Conservation (phyloP, 2,329 filamentous ascomycete species). For the Fusarium irregulare region DNA sequence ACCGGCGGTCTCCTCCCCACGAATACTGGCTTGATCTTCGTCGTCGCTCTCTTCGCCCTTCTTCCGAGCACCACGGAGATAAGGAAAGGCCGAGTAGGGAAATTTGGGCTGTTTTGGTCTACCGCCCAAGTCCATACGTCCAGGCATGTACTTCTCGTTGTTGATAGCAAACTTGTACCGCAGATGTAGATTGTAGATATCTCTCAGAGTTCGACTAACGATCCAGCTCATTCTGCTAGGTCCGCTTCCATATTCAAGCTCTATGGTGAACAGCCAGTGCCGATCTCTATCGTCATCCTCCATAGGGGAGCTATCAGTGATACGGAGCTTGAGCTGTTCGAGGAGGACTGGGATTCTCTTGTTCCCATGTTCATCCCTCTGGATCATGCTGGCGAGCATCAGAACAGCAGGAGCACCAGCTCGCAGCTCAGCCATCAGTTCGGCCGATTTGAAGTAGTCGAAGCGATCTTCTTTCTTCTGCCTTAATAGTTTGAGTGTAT, state of each 20-base stretch:
- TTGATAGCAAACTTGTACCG: constrained; percentile 91
- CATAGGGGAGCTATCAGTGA: constrained; percentile 80
- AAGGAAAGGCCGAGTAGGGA: constrained; percentile 88
- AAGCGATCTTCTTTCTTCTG: constrained; percentile 88
- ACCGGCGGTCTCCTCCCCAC: constrained; percentile 59
- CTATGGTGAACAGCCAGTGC: constrained; percentile 89
- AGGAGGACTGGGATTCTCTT: constrained; percentile 94
- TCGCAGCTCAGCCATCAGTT: constrained; percentile 93
- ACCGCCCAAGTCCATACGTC: constrained; percentile 72
- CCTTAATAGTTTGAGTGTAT: constrained; percentile 81
- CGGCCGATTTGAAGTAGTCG: constrained; percentile 94
- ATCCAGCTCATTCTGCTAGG: constrained; percentile 97
- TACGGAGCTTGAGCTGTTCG: constrained; percentile 90
- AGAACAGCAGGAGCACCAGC: constrained; percentile 93
- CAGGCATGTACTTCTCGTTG: constrained; percentile 83
- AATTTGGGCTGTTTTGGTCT: constrained; percentile 89
- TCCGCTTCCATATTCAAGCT: constrained; percentile 95
- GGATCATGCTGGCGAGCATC: constrained; percentile 97
- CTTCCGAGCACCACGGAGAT: constrained; percentile 82
- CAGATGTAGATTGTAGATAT: constrained; percentile 92
- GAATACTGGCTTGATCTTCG: constrained; percentile 64
- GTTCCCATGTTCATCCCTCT: constrained; percentile 95
- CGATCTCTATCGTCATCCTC: constrained; percentile 72
- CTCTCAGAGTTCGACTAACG: constrained; percentile 84
- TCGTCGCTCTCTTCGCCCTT: constrained; percentile 85